phyloP scores from a whole-genome alignment of 164 flowering plant species.

The Vitis rotundifolia region DNA sequence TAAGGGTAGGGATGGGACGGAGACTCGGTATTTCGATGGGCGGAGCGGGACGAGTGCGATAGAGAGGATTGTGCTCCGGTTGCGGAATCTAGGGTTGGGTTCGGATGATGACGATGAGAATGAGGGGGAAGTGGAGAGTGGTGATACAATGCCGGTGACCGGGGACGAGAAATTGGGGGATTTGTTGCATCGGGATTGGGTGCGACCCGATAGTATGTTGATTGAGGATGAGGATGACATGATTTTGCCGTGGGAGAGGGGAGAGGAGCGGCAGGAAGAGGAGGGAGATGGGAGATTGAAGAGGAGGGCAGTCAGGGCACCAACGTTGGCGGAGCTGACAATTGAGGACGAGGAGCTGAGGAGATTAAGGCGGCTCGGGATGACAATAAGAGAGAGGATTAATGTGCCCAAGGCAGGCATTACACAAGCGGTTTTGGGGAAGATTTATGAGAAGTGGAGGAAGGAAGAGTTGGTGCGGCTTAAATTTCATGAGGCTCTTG shows the following conservation, averaged over 20 bases:
- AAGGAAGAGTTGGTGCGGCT: conserved; percentile 86
- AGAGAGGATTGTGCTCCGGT: conserved; percentile 74
- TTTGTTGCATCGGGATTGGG: conserved; percentile 82
- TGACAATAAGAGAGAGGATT: conserved; percentile 74
- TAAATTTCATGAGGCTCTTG: conserved; percentile 89
- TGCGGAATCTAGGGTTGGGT: conserved; percentile 70
- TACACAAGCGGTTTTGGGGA: conserved; percentile 74
- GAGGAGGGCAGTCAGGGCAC: conserved; percentile 57
- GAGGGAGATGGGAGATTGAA: conserved; percentile 33
- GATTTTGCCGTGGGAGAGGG: conserved; percentile 86
- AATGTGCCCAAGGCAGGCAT: conserved; percentile 89
- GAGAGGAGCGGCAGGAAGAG: conserved; percentile 31
- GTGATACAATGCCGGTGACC: conserved; percentile 13
- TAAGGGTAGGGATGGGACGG: conserved; percentile 5
- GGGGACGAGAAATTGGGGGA: conserved; percentile 82
- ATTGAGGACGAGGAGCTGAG: conserved; percentile 79
- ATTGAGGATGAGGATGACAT: conserved; percentile 35
- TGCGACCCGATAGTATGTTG: conserved; percentile 62
- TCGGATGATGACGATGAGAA: conserved; percentile 54
- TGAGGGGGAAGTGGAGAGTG: conserved; percentile 13
- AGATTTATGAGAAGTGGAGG: conserved; percentile 88
- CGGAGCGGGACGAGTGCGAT: conserved; percentile 52
- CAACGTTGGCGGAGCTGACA: conserved; percentile 86
- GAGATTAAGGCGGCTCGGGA: conserved; percentile 80
- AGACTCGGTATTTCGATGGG: conserved; percentile 23